A percentile compares a stretch with the other conserved stretches of the same genome.
Conservation (phyloP, 1,139 yeast genomes). For the Yamadazyma mexicana region DNA sequence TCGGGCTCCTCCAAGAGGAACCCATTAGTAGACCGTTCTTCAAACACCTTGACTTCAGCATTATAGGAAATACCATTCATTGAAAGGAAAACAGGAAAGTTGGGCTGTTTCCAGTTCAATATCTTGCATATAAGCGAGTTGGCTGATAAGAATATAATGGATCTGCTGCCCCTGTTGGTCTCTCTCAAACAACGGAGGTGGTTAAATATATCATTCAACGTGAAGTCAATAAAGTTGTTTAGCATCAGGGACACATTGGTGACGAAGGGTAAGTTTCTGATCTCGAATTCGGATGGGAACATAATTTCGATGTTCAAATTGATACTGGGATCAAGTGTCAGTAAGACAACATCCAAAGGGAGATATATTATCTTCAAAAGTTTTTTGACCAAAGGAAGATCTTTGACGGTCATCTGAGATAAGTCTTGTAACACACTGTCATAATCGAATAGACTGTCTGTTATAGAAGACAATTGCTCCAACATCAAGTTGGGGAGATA, state of each 20-base stretch:
- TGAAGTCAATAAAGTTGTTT: slow-evolving; percentile 73
- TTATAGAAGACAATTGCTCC: slow-evolving; percentile 43
- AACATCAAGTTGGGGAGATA: slow-evolving; percentile 46
- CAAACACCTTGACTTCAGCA: slow-evolving; percentile 27
- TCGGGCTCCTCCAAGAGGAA: slow-evolving; percentile 26
- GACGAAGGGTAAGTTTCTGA: slow-evolving; percentile 54
- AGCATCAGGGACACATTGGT: slow-evolving; percentile 49
- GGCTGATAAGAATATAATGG: slow-evolving; percentile 79
- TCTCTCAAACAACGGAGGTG: slow-evolving; percentile 63
- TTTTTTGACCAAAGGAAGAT: slow-evolving; percentile 38
- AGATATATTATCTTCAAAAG: slow-evolving; percentile 48
- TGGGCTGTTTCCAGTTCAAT: slow-evolving; percentile 97
- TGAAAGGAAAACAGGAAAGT: slow-evolving; percentile 87
- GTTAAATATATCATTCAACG: slow-evolving; percentile 70
- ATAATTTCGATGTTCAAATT: slow-evolving; percentile 77
- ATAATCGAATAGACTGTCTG: slow-evolving; percentile 45
- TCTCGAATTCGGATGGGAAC: slow-evolving; percentile 76
- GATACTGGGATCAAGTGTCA: slow-evolving; percentile 53
- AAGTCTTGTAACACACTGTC: slow-evolving; percentile 43
- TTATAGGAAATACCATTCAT: slow-evolving; percentile 64
- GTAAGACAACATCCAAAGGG: slow-evolving; percentile 64
- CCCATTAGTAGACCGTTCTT: slow-evolving; percentile 45
- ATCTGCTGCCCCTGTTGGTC: slow-evolving; percentile 41
- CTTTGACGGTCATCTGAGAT: slow-evolving; percentile 36
- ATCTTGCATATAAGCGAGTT: slow-evolving; percentile 89